Percentiles rank a stretch among this genome's conserved stretches.
These are phyloP conservation scores for Tricholoma sp. DNA, from an alignment of 768 basidiomycete species.

Conservation along the genomic window DNA sequence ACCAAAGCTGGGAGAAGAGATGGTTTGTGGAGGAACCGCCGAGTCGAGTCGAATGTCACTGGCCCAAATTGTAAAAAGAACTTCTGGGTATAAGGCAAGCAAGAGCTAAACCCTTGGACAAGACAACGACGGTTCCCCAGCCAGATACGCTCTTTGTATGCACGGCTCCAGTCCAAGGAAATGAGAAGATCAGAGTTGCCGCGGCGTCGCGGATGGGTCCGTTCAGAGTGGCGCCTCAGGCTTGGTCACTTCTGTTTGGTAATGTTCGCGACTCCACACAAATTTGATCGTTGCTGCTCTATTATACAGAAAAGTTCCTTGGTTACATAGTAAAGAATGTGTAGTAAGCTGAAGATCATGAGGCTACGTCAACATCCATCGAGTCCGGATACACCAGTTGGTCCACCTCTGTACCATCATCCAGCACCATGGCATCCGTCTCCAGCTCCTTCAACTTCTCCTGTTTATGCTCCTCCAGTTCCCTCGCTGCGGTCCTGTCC, in stretches of 20 bases:
- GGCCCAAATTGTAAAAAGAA: conserved; percentile 32
- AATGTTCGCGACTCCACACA: too few relatives aligned
- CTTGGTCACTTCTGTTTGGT: neutral
- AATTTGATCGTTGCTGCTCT: neutral
- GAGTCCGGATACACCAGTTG: conserved; percentile 10
- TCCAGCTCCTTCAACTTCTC: conserved; percentile 24
- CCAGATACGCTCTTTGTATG: conserved; percentile 12
- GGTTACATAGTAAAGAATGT: too few relatives aligned
- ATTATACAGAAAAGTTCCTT: neutral
- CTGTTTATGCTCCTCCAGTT: conserved; percentile 37
- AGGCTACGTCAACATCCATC: conserved; percentile 18
- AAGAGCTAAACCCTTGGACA: conserved; percentile 26
- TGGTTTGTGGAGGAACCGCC: conserved; percentile 46
- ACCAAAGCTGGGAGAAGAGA: conserved; percentile 14
- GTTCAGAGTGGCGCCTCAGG: neutral
- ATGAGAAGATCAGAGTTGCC: conserved; percentile 8
- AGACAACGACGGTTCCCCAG: conserved; percentile 47
- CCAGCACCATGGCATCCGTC: conserved; percentile 7
- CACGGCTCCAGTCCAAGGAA: conserved; percentile 14
- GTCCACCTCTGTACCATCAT: conserved; percentile 16
- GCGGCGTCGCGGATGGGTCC: neutral
- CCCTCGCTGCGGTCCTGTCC: conserved; percentile 40
- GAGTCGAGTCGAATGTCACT: conserved; percentile 35
- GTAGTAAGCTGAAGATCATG: too few relatives aligned
- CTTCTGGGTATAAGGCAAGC: conserved; percentile 36